Evolutionary conservation across 2,329 filamentous ascomycete genomes (phyloP).

Genomic region (Ophiostoma triangulosporum): DNA sequence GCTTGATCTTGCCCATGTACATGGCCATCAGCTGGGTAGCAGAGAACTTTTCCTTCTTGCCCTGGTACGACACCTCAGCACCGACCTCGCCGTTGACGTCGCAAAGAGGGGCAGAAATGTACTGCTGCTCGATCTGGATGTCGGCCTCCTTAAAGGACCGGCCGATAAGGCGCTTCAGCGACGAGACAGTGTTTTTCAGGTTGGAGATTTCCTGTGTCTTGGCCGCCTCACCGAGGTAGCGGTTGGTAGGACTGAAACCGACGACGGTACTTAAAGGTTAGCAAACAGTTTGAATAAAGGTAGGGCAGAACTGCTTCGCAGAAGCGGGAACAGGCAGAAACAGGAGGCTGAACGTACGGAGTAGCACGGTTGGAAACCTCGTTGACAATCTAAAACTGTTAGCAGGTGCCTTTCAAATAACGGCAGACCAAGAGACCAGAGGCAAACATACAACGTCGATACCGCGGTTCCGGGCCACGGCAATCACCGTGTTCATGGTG

Average conservation of each 20-base stretch:
- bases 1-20: constrained; percentile 90
- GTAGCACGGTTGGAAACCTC: constrained; percentile 97
- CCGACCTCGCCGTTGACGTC: constrained; percentile 91
- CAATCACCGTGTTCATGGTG: constrained; percentile 92
- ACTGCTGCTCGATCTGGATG: constrained; percentile 84
- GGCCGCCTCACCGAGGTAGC: constrained; percentile 87
- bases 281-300: background rate
- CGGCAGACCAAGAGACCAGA: background rate
- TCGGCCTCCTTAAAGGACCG: constrained; percentile 81
- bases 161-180: constrained; percentile 83
- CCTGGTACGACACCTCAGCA: constrained; percentile 82
- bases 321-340: too few species aligned
- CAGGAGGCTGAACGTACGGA: too few species aligned
- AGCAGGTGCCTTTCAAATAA: background rate
- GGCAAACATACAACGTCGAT: constrained; percentile 82
- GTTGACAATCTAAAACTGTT: constrained; percentile 67
- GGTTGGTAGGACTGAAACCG: constrained; percentile 84
- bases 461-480: constrained; percentile 94
- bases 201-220: constrained; percentile 99
- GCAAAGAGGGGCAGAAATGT: constrained; percentile 70
- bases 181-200: constrained; percentile 95
- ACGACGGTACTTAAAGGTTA: constrained; percentile 46
- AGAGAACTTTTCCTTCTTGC: constrained; percentile 92
- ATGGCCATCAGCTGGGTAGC: constrained; percentile 87
- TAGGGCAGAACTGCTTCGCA: too few species aligned